Base-by-base conservation (phyloP, 805 yeast species). In the Tetrapisispora taiwanensis region DNA sequence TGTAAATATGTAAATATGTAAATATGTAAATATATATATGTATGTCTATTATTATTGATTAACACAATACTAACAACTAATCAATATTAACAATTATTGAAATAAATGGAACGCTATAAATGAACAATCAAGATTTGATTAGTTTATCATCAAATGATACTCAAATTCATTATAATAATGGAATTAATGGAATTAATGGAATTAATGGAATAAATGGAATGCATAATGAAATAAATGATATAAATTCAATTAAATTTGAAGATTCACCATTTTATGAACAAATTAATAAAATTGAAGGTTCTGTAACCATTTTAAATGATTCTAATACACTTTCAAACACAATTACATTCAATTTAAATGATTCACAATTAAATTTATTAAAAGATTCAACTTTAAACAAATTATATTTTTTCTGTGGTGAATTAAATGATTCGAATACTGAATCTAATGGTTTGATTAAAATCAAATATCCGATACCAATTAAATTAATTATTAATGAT, bases 401-500 rank as follows among this genome's bases (percentile, higher is more conserved):
- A 43, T 49, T 85, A 3, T 76, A 65, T 50, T 54, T 85, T 1
- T 60, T 83, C 39, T 72, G 82, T 52, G 86, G 83, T 7, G 67
- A 63, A n/a, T 55, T 60, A 17, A 61, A 62, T 35, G 47, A 62
- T 5, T 38, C 48, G 4, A 51, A 48, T 1, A 17, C 50, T 2
- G 31, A 51, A 17, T 84, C 74, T 50, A 95, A 95, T 1, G 68
- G 65, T 24, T 82, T 82, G 4, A 65, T 81, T 34, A 90, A 83
- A 54, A 14, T 81, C 31, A 92, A 82, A 54, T 89, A 77, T 52
- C 96, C 97, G 0, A 66, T 65, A 19, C 85, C 84, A 4, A 64
- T 78, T 39, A 92, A 83, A 55, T 65, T 88, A 3, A 68, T 67
- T 30, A 70, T 83, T 33, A 86, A 89, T 56, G 72, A 71, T 4